Evolutionary conservation across 2,329 filamentous ascomycete genomes (phyloP).

Genomic region (Pezicula carpinea): DNA sequence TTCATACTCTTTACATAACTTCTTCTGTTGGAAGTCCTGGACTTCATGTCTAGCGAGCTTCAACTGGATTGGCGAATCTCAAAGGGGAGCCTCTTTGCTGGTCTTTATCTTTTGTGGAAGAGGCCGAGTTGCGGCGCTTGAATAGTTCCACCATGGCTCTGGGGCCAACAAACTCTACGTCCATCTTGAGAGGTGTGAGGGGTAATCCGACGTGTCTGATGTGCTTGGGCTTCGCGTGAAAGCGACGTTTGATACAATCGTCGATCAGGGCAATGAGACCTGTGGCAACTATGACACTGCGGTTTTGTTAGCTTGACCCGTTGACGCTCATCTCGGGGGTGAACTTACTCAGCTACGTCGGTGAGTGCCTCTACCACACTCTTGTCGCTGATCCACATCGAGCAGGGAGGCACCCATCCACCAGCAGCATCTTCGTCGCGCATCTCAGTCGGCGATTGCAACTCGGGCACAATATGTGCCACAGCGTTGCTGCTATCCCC

Average conservation of each 20-base stretch:
- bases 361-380: constrained; percentile 61
- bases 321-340: neutral
- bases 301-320: constrained; percentile 3
- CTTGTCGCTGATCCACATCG: constrained; percentile 82
- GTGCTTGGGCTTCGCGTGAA: constrained; percentile 33
- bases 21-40: neutral
- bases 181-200: constrained; percentile 40
- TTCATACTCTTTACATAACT: neutral
- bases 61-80: constrained; percentile 1
- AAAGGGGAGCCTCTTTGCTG: constrained; percentile 15
- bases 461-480: constrained; percentile 82
- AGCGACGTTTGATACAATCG: constrained; percentile 69
- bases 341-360: constrained; percentile 81
- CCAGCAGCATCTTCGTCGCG: constrained; percentile 71
- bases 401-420: constrained; percentile 86
- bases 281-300: constrained; percentile 81
- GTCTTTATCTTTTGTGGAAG: constrained; percentile 14
- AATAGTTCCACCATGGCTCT: constrained; percentile 61
- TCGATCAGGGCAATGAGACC: constrained; percentile 85
- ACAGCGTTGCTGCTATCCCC: constrained; percentile 58
- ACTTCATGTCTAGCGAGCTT: neutral
- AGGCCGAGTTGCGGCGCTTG: constrained; percentile 38
- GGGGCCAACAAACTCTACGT: constrained; percentile 58
- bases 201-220: constrained; percentile 47
- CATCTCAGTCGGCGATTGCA: constrained; percentile 65